Evolutionary conservation across 2,329 filamentous ascomycete species (phyloP), one percentile per base, ranked within the genome.

Genomic region (Plectosphaerella plurivora): DNA sequence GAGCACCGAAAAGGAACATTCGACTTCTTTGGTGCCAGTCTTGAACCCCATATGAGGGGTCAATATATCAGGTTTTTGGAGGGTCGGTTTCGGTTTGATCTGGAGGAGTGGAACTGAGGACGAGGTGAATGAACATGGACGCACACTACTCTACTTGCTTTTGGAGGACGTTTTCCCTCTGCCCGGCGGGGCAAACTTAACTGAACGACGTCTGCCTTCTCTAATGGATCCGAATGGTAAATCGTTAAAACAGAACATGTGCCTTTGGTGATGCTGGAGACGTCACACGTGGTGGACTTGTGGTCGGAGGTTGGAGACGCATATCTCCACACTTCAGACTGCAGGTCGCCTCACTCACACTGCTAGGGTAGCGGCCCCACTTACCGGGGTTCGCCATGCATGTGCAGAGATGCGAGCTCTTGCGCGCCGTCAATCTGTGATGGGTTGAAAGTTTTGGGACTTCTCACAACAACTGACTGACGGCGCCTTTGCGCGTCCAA

Each of bases 131-230:
- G 47, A 49, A 37, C 39, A 45, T 37, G 41, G 51, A 41, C 20
- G 41, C 42, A 39, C 20, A 49, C 5, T 22, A 47, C 50, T 52
- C 11, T 42, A 51, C 41, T 53, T 53, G 51, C 39, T 50, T 50
- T 35, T 37, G 28, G 28, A 10, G 28, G 28, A 33, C 28, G 16
- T 33, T 39, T 25, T 50, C 25, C 44, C 39, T 24, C 35, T 60
- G 59, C 64, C 63, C 61, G 59, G 59, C 57, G 60, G 63, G 61
- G 62, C 63, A 67, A 48, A 44, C 16, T 18, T 18, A 41, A 60
- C 63, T 65, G 65, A 61, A 60, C 65, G 66, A 64, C 65, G 50
- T 52, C 55, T 63, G 59, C 61, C 56, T 65, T 59, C 52, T 68
- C 65, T 49, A 49, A 49, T 49, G 47, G 45, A 24, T 25, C 37